These are phyloP conservation scores for Clonostachys rhizophaga DNA, from an alignment of 2,329 filamentous ascomycete species.

Conservation along the genomic window DNA sequence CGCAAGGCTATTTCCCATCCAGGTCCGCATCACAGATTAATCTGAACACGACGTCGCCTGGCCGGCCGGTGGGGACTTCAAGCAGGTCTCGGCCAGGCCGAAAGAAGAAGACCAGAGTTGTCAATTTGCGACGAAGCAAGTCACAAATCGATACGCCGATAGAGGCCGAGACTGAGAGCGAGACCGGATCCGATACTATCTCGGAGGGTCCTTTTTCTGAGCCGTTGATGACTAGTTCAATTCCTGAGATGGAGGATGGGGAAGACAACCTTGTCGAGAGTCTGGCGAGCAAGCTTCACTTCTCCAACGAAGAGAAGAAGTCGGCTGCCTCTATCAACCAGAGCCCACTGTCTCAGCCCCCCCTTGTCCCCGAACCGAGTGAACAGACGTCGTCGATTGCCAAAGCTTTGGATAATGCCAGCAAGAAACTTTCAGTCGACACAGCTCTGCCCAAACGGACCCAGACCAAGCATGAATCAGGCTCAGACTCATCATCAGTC, in stretches of 20 bases:
- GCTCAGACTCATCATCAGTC: slow-evolving; percentile 46
- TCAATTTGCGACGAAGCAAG: slow-evolving; percentile 69
- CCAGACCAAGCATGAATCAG: background rate
- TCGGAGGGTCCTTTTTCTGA: slow-evolving; percentile 59
- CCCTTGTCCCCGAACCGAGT: background rate
- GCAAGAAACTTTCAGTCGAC: slow-evolving; percentile 19
- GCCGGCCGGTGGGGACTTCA: slow-evolving; percentile 58
- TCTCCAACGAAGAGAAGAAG: slow-evolving; percentile 16
- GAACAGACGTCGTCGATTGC: slow-evolving; percentile 9
- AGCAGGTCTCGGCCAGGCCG: slow-evolving; percentile 58
- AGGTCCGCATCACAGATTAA: slow-evolving; percentile 59
- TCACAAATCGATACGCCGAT: slow-evolving; percentile 47
- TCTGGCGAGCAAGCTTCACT: slow-evolving; percentile 33
- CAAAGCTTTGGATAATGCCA: slow-evolving; percentile 16
- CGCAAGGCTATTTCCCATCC: slow-evolving; percentile 59
- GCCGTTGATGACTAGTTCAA: slow-evolving; percentile 48
- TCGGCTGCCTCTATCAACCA: slow-evolving; percentile 7
- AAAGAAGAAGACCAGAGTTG: slow-evolving; percentile 80
- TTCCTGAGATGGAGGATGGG: slow-evolving; percentile 55
- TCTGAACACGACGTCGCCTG: slow-evolving; percentile 54
- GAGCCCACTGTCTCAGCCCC: background rate
- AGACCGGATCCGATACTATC: slow-evolving; percentile 43
- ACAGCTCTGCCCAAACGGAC: too few species aligned
- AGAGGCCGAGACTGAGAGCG: slow-evolving; percentile 27
- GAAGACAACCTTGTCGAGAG: slow-evolving; percentile 23